Conservation (phyloP, 2,329 filamentous ascomycete genomes). For the Thyridium curvatum region DNA sequence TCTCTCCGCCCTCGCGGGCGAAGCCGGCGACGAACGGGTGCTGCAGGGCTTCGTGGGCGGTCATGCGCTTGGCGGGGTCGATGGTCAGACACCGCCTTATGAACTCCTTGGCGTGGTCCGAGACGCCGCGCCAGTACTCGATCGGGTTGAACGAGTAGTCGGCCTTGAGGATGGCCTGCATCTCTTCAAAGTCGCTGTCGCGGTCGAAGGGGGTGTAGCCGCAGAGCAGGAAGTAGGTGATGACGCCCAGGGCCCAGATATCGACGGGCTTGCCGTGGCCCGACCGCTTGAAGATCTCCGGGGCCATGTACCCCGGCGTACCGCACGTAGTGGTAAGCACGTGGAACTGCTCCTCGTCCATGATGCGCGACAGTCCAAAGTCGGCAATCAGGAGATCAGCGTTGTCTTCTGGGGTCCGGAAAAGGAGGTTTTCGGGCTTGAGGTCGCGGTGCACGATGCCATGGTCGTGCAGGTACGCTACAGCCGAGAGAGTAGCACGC, state of each 20-base stretch:
- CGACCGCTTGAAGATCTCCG: constrained; percentile 98
- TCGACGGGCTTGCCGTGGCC: constrained; percentile 98
- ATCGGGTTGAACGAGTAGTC: constrained; percentile 93
- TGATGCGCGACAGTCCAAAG: constrained; percentile 91
- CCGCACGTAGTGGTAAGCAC: constrained; percentile 96
- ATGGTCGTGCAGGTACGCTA: constrained; percentile 96
- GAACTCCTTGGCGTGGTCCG: constrained; percentile 79
- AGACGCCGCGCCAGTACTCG: constrained; percentile 96
- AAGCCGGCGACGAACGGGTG: constrained; percentile 58
- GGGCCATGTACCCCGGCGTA: constrained; percentile 97
- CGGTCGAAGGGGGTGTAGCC: constrained; percentile 98
- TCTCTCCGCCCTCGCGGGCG: constrained; percentile 35
- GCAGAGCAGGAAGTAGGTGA: constrained; percentile 96
- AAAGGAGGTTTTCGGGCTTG: constrained; percentile 95
- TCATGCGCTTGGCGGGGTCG: constrained; percentile 82
- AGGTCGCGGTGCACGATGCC: constrained; percentile 97
- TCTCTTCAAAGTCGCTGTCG: constrained; percentile 96
- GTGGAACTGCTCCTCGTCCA: constrained; percentile 98
- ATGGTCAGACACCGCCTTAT: constrained; percentile 88
- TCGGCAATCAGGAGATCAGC: constrained; percentile 95
- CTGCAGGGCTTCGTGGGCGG: constrained; percentile 71
- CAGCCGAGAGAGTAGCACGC: constrained; percentile 89
- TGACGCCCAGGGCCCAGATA: constrained; percentile 96
- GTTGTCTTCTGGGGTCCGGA: constrained; percentile 95
- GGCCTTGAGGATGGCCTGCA: constrained; percentile 96